A percentile compares a stretch with the other conserved stretches of the same genome.
Evolutionary conservation across 192 early-diverging fungal genomes (phyloP).

Genomic region (Dissophora ornata): DNA sequence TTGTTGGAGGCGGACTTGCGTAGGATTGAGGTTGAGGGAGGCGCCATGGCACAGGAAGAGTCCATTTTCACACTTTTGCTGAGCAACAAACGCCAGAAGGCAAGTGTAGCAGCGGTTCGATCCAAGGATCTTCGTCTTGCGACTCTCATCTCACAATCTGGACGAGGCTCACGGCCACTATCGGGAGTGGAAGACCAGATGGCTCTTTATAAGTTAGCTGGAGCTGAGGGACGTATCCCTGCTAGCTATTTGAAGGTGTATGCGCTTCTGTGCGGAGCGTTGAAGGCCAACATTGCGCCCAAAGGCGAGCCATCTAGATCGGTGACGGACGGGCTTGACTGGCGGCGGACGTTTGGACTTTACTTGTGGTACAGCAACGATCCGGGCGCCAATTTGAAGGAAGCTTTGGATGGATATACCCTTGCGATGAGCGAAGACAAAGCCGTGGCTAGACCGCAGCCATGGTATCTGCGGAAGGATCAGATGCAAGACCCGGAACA

Average conservation of each 20-base stretch:
- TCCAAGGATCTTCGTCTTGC: constrained; percentile 78
- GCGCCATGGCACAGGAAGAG: constrained; percentile 48
- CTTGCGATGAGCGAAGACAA: constrained; percentile 15
- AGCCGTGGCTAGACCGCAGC: constrained; percentile 49
- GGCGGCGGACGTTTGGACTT: constrained; percentile 72
- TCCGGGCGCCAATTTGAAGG: constrained; percentile 47
- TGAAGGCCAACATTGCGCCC: constrained; percentile 33
- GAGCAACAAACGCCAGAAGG: constrained; percentile 71
- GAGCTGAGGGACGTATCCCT: constrained; percentile 50
- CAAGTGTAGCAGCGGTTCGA: constrained; percentile 71
- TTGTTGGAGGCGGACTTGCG: constrained; percentile 39
- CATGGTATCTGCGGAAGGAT: constrained; percentile 44
- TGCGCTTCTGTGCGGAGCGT: constrained; percentile 64
- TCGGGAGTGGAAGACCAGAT: constrained; percentile 58
- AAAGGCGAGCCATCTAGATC: constrained; percentile 12
- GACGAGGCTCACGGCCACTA: constrained; percentile 63
- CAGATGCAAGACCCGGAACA: constrained; percentile 1
- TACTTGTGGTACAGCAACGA: constrained; percentile 69
- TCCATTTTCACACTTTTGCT: constrained; percentile 49
- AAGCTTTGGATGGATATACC: constrained; percentile 42
- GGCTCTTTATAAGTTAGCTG: constrained; percentile 41
- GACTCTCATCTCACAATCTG: constrained; percentile 80
- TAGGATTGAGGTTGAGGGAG: constrained; percentile 22
- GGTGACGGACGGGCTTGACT: constrained; percentile 67
- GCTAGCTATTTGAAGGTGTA: constrained; percentile 58